A percentile compares a stretch with the other conserved stretches of the same genome.
These are phyloP conservation scores for Candida dubliniensis DNA, from an alignment of 1,139 yeast species.

Conservation along the genomic window DNA sequence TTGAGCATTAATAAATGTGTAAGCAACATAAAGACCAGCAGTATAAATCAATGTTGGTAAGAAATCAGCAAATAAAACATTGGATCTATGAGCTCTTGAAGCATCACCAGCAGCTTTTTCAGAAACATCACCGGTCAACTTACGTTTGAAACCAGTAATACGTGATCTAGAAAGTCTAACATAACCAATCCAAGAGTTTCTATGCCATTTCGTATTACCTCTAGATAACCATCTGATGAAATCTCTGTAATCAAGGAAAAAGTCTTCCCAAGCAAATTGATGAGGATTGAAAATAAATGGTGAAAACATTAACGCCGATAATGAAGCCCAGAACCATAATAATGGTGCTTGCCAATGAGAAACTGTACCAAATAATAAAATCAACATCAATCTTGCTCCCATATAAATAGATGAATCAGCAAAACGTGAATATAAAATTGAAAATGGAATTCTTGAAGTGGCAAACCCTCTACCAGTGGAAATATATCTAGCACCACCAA, in stretches of 20 bases:
- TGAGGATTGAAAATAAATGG: conserved; percentile 98
- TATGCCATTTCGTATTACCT: conserved; percentile 98
- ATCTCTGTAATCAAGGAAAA: conserved; percentile 97
- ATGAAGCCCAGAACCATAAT: conserved; percentile 97
- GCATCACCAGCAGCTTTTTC: conserved; percentile 96
- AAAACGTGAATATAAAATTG: conserved; percentile 91
- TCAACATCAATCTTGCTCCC: conserved; percentile 90
- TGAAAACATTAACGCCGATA: conserved; percentile 84
- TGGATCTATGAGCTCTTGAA: conserved; percentile 89
- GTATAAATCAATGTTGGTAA: conserved; percentile 82
- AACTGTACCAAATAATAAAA: conserved; percentile 87
- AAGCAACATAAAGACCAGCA: conserved; percentile 89
- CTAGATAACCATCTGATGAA: conserved; percentile 97
- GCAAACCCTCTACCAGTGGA: conserved; percentile 69
- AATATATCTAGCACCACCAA: conserved; percentile 84
- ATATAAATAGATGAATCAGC: conserved; percentile 96
- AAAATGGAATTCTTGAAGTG: conserved; percentile 96
- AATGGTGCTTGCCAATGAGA: conserved; percentile 97
- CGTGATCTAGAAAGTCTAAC: conserved; percentile 94
- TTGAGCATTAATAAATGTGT: conserved; percentile 92
- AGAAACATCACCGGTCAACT: conserved; percentile 80
- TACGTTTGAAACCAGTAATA: conserved; percentile 96
- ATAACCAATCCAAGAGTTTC: conserved; percentile 99
- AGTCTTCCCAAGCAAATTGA: conserved; percentile 98
- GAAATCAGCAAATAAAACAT: conserved; percentile 82